Base-by-base conservation (phyloP, 1,284 basidiomycete genomes). In the Exsudoporus floridanus region DNA sequence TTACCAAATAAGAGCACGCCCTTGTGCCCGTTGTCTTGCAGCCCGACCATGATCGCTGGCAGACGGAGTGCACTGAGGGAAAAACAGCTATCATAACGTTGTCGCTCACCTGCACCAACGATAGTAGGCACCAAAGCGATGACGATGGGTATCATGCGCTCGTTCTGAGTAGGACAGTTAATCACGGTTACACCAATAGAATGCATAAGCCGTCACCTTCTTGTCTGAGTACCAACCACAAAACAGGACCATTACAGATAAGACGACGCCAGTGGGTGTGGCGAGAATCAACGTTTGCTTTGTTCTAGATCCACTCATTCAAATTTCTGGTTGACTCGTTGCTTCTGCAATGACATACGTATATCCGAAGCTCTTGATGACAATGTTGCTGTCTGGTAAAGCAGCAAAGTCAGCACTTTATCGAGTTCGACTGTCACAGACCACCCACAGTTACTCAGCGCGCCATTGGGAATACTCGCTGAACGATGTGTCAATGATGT, bases 401-500 rank as follows among this genome's bases (percentile, higher is more conserved):
- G 33, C 5, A 43, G 36, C 27, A 43, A 5, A 27, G n/a, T 62
- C 31, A 49, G 21, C 1, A 42, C 27, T 10, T 16, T 13, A 10
- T 47, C 13, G 34, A 46, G 28, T 27, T 49, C 27, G 45, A 41
- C 21, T 33, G 10, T 36, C 28, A 25, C 14, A 10, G 4, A 39
- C 10, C 14, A 31, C 70, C 50, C 59, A 84, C 83, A 84, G 57
- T 85, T 84, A 59, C 77, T 84, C 23, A 86, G 61, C 1, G 66
- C 83, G n/a, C 84, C 84, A 58, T 83, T 85, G 0, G 85, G 84
- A 30, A 86, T 79, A 57, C 78, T 83, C 43, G 81, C 81, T 82
- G 56, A 30, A 47, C 39, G 23, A 54, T 18, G 18, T 33, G 54
- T 67, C 46, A 67, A 54, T 41, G 27, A 34, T 8, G 21, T 18